phyloP scores from a whole-genome alignment of 768 basidiomycete species.

The Kwoniella europaea region DNA sequence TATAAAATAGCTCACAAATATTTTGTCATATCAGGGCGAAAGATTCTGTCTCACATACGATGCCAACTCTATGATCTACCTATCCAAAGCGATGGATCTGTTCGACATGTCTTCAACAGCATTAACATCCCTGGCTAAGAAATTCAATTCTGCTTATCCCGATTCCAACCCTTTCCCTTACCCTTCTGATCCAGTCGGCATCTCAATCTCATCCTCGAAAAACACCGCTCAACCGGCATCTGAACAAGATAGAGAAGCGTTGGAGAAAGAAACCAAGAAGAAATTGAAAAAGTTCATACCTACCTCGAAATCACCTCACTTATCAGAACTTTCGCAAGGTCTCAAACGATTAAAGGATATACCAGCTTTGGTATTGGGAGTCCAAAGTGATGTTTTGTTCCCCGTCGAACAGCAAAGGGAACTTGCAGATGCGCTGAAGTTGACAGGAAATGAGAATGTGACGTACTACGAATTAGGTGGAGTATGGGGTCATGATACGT shows the following conservation, averaged over 20 bases:
- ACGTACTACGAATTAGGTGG: slow-evolving; percentile 97
- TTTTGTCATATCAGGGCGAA: slow-evolving; percentile 68
- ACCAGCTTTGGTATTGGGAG: slow-evolving; percentile 85
- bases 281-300: slow-evolving; percentile 58
- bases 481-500: slow-evolving; percentile 99
- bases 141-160: slow-evolving; percentile 48
- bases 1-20: neutral
- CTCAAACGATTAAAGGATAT: slow-evolving; percentile 74
- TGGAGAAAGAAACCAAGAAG: slow-evolving; percentile 33
- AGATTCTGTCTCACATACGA: slow-evolving; percentile 98
- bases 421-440: slow-evolving; percentile 84
- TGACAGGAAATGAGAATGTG: slow-evolving; percentile 85
- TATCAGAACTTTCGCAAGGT: slow-evolving; percentile 77
- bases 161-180: slow-evolving; percentile 50
- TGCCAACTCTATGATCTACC: slow-evolving; percentile 97
- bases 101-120: slow-evolving; percentile 90
- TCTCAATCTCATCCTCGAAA: slow-evolving; percentile 42
- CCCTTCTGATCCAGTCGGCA: slow-evolving; percentile 44
- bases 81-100: slow-evolving; percentile 98
- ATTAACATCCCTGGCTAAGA: slow-evolving; percentile 67
- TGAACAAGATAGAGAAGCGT: neutral
- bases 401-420: slow-evolving; percentile 97
- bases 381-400: slow-evolving; percentile 95
- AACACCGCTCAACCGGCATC: slow-evolving; percentile 55
- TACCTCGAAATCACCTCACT: slow-evolving; percentile 66